Evolutionary conservation across 2,329 filamentous ascomycete species (phyloP), one percentile per base, ranked within the genome.

Genomic region (Calonectria multiphialidica): DNA sequence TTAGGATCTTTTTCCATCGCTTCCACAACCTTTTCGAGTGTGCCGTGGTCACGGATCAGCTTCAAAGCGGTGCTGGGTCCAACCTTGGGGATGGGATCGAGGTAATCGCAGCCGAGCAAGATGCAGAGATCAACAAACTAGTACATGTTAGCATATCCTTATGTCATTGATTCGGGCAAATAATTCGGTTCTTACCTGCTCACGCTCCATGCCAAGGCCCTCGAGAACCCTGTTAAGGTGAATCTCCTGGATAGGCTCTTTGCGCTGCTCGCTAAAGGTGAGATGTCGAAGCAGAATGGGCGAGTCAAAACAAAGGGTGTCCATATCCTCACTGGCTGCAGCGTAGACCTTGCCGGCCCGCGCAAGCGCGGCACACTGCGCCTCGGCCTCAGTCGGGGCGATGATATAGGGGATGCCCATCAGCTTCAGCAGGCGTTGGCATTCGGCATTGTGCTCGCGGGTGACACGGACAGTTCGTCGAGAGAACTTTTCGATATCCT

Each of bases 401-500:
- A 98, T 91, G 75, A 99, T 96, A 83, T 93, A 98, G 1, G 97
- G 97, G 42, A 99, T 92, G 15, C 97, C 97, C 97, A 99, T 99
- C 70, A 98, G 88, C 86, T 95, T 96, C 74, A 99, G 88, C 78
- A 99, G 86, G 71, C 91, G 90, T 87, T 98, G 96, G 84, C 97
- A 98, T 83, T 99, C 97, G 49, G 92, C 93, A 81, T 99, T 99
- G 85, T 99, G 97, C 86, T 99, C 96, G 75, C 93, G 90, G n/a
- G 97, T 98, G 66, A 98, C 97, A 70, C 95, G 90, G 59, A 99
- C 97, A 1, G 96, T 98, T 66, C 97, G 89, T 70, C 97, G 89
- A 66, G 95, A 97, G 86, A 98, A 99, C 85, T 98, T 98, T 86
- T 99, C 97, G 5, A 99, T 91, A n/a, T 99, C 97, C 83, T 99